Evolutionary conservation across 1,139 yeast genomes (phyloP), one percentile per base, ranked within the genome.

Genomic region (Scheffersomyces segobiensis): DNA sequence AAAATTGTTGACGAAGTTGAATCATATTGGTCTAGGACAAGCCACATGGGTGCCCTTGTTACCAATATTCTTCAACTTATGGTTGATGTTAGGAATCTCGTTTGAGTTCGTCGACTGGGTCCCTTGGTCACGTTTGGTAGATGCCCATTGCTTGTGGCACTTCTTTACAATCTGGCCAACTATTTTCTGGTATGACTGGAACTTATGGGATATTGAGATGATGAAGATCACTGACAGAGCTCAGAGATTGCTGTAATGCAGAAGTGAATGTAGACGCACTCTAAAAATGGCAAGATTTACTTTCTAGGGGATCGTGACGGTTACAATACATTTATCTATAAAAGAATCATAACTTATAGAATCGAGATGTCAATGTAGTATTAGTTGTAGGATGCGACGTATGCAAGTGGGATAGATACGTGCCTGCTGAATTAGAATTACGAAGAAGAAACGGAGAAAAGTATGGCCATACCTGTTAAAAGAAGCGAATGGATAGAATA

Each of bases 161-260:
- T 67, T 79, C 32, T 68, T 77, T 50, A 80, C 84, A 3, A 75
- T 80, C 1, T 69, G 78, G 56, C 84, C 84, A 1, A 74, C 80
- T 19, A 61, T 78, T 7, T 65, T 80, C 8, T 80, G 84, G 84
- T 79, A 71, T 61, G 83, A 80, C 60, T 80, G 84, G 84, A 79
- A 78, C 60, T 71, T 80, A n/a, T 80, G 84, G 84, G 84, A 80
- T 60, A 60, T 80, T 53, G 84, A 80, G 62, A 63, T 78, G 63
- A 63, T 68, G 60, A 76, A 70, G 59, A 59, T 72, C 42, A 57
- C 57, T 18, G 56, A 55, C 19, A 52, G 52, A 17, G 48, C 52
- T 6, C n/a, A 20, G 24, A 48, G 50, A 32, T 32, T 32, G 42
- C 42, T 12, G 42, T 32, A 32, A 4, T 24, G 32, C 8, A 2